Conservation (phyloP, 2,329 filamentous ascomycete genomes). For the Diaporthe sp. region DNA sequence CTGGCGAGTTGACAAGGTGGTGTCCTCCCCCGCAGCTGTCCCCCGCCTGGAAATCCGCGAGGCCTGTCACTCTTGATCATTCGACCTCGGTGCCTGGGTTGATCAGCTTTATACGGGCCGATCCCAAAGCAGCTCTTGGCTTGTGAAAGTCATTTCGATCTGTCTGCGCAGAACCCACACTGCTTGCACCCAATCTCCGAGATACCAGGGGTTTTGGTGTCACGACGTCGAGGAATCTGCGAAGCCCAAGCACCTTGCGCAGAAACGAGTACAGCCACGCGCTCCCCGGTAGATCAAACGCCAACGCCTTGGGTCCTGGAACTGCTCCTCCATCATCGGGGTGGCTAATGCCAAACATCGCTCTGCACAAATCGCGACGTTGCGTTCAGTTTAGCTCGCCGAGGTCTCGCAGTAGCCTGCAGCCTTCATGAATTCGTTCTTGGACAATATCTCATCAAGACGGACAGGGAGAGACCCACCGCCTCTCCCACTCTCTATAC, state of each 20-base stretch:
- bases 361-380: conserved; percentile 1
- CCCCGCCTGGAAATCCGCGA: conserved; percentile 19
- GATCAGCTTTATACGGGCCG: conserved; percentile 36
- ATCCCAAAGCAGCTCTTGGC: conserved; percentile 31
- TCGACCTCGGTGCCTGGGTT: conserved; percentile 37
- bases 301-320: conserved; percentile 17
- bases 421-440: conserved; percentile 40
- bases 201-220: neutral
- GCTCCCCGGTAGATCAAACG: conserved; percentile 12
- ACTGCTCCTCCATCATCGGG: neutral
- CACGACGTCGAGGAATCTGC: conserved; percentile 1
- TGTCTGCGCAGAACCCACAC: conserved; percentile 2
- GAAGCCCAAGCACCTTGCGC: neutral
- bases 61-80: conserved; percentile 3
- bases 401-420: conserved; percentile 10
- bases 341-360: neutral
- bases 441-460: conserved; percentile 39
- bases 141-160: conserved; percentile 39
- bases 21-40: conserved; percentile 31
- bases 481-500: conserved; percentile 39
- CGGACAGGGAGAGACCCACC: conserved; percentile 38
- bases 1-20: conserved; percentile 1
- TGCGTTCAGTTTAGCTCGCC: neutral
- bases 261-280: conserved; percentile 16
- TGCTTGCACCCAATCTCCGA: conserved; percentile 3